Base-by-base conservation (phyloP, 495 filamentous ascomycete species). In the Penicillium simplicissimum region DNA sequence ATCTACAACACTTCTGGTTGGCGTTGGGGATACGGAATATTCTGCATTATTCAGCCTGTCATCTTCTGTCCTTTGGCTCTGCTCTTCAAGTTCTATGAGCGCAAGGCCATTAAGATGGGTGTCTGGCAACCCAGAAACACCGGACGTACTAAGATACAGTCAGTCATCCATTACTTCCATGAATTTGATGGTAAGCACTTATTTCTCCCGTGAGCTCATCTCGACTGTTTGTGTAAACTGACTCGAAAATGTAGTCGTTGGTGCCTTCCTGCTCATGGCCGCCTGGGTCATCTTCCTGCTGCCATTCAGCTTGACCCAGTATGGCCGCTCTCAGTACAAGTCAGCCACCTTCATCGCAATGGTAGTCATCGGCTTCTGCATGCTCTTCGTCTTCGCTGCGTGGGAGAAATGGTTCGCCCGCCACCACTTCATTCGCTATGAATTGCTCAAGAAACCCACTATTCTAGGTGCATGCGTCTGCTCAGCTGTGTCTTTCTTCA, bases 231-330 rank as follows among this genome's bases (percentile, higher is more conserved):
- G 40, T 17, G 33, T 33, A 36, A 35, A 23, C 14, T 53, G n/a
- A 57, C 28, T 21, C 17, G 9, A 7, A 31, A 4, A 45, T 28
- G 23, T 28, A 82, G 79, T 81, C 5, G 53, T 85, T n/a, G 88
- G 88, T 17, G 74, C 85, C 5, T 61, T 88, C 17, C 69, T 91
- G 5, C 71, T 89, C 4, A 79, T 78, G 53, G 75, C 69, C 11
- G 87, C 85, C n/a, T 76, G 90, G 61, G 76, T 84, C 1, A 71
- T 90, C 28, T 82, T 91, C 62, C 80, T 90, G 7, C 76, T 90
- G 0, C 85, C 88, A 7, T 86, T 91, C 72, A 83, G 70, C 55
- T 70, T 90, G 21, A 73, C 78, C 36, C 68, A 74, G 43, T 80
- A 80, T 59, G 79, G 81, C 40, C 61, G 68, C 1, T 72, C 76